Percentiles rank a stretch among this genome's conserved stretches.
phyloP scores from a whole-genome alignment of 2,329 filamentous ascomycete genomes.

The Blastomyces percursus region DNA sequence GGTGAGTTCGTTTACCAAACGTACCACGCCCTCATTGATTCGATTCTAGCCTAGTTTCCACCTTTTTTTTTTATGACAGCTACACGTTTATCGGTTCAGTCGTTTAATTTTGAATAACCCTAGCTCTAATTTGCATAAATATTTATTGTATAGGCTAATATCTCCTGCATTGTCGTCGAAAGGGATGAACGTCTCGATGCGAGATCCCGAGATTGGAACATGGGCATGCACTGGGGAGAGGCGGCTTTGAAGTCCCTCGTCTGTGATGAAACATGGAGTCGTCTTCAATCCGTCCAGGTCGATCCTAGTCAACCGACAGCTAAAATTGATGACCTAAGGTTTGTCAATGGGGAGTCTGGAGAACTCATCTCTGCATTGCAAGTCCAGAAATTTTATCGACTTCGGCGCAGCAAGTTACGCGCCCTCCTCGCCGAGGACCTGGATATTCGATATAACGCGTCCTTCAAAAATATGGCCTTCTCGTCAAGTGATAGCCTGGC shows the following conservation, averaged over 20 bases:
- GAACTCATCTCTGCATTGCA: slow-evolving; percentile 15
- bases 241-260: slow-evolving; percentile 16
- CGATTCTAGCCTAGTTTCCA: background rate
- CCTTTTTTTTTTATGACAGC: background rate
- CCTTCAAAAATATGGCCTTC: slow-evolving; percentile 5
- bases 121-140: background rate
- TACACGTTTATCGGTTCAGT: background rate
- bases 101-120: background rate
- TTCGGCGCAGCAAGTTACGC: slow-evolving; percentile 19
- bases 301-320: slow-evolving; percentile 17
- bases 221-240: slow-evolving; percentile 22
- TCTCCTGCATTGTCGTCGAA: slow-evolving; percentile 18
- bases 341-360: slow-evolving; percentile 18
- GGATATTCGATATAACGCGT: slow-evolving; percentile 7
- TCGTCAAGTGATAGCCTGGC: slow-evolving; percentile 5
- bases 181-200: slow-evolving; percentile 15
- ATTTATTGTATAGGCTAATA: slow-evolving; percentile 6
- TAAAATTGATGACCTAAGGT: slow-evolving; percentile 14
- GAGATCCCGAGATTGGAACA: slow-evolving; percentile 22
- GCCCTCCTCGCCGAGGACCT: slow-evolving; percentile 16
- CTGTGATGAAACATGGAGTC: slow-evolving; percentile 14
- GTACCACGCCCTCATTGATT: background rate
- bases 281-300: slow-evolving; percentile 13
- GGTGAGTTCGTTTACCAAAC: background rate
- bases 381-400: slow-evolving; percentile 15